Conservation (phyloP, 2,329 filamentous ascomycete species). For the Sphaerostilbella broomeana region DNA sequence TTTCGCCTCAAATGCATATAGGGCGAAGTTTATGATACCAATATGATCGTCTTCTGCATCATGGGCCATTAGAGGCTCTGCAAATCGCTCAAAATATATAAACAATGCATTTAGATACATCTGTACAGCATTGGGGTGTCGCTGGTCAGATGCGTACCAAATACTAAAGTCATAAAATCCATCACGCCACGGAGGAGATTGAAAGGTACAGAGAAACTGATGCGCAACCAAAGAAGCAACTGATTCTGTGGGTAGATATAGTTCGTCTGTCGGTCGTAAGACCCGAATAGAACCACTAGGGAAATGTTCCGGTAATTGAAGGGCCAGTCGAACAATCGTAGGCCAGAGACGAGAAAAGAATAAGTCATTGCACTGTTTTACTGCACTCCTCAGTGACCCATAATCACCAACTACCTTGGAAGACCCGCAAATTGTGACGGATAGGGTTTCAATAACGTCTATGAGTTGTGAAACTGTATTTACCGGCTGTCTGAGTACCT, state of each 20-base stretch:
- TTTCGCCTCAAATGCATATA: slow-evolving; percentile 12
- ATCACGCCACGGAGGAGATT: slow-evolving; percentile 17
- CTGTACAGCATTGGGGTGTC: slow-evolving; percentile 23
- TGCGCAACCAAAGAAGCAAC: slow-evolving; percentile 26
- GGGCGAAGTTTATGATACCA: slow-evolving; percentile 16
- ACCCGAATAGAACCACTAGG: slow-evolving; percentile 14
- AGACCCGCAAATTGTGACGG: slow-evolving; percentile 16
- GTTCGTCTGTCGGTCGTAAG: slow-evolving; percentile 12
- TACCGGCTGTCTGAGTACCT: slow-evolving; percentile 16
- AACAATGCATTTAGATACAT: slow-evolving; percentile 28
- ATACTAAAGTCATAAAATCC: slow-evolving; percentile 28
- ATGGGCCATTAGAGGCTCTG: slow-evolving; percentile 2
- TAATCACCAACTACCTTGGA: slow-evolving; percentile 18
- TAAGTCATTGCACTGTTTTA: slow-evolving; percentile 1
- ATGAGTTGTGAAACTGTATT: slow-evolving; percentile 15
- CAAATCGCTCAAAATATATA: slow-evolving; percentile 21
- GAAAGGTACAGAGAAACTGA: slow-evolving; percentile 26
- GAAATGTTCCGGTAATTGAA: slow-evolving; percentile 19
- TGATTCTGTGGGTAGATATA: slow-evolving; percentile 20
- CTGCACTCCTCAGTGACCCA: slow-evolving; percentile 15
- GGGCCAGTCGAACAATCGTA: slow-evolving; percentile 18
- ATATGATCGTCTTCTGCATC: neutral
- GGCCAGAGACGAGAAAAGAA: slow-evolving; percentile 20
- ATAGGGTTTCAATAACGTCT: slow-evolving; percentile 25
- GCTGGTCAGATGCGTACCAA: slow-evolving; percentile 28